Evolutionary conservation across 2,329 filamentous ascomycete genomes (phyloP).

Genomic region (Ophiocordyceps robertsii): DNA sequence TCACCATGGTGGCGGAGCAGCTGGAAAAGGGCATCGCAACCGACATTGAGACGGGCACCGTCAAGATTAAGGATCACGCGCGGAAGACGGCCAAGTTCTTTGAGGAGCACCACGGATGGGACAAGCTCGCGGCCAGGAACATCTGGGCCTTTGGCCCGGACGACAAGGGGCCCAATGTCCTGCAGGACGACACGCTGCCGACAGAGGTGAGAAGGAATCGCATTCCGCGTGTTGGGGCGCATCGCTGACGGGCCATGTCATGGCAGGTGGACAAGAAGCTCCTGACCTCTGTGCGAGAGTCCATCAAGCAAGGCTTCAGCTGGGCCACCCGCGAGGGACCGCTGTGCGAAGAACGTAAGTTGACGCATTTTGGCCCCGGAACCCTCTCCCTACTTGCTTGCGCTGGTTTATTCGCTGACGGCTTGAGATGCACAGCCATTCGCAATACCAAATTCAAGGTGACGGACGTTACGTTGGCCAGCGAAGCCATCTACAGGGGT

Average conservation of each 20-base stretch:
- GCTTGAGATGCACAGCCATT: slow-evolving; percentile 46
- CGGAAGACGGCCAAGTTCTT: slow-evolving; percentile 94
- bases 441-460: slow-evolving; percentile 97
- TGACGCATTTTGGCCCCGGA: neutral
- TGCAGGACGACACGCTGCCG: slow-evolving; percentile 92
- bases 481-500: slow-evolving; percentile 86
- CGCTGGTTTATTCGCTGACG: slow-evolving; percentile 2
- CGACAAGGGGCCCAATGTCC: slow-evolving; percentile 84
- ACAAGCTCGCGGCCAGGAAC: slow-evolving; percentile 82
- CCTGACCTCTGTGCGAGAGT: slow-evolving; percentile 76
- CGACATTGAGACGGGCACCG: slow-evolving; percentile 82
- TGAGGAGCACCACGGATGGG: slow-evolving; percentile 94
- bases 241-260: neutral
- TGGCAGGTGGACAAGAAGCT: slow-evolving; percentile 76
- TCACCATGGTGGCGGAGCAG: slow-evolving; percentile 96
- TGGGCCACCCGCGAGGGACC: slow-evolving; percentile 95
- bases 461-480: slow-evolving; percentile 75
- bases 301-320: slow-evolving; percentile 87
- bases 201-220: slow-evolving; percentile 47
- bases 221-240: neutral
- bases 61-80: slow-evolving; percentile 85
- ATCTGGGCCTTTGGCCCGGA: slow-evolving; percentile 99
- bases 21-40: slow-evolving; percentile 88
- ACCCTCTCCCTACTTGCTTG: too few relatives aligned
- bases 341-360: slow-evolving; percentile 88